phyloP scores from a whole-genome alignment of 768 basidiomycete genomes.

The Rhodotorula sphaerocarpa region DNA sequence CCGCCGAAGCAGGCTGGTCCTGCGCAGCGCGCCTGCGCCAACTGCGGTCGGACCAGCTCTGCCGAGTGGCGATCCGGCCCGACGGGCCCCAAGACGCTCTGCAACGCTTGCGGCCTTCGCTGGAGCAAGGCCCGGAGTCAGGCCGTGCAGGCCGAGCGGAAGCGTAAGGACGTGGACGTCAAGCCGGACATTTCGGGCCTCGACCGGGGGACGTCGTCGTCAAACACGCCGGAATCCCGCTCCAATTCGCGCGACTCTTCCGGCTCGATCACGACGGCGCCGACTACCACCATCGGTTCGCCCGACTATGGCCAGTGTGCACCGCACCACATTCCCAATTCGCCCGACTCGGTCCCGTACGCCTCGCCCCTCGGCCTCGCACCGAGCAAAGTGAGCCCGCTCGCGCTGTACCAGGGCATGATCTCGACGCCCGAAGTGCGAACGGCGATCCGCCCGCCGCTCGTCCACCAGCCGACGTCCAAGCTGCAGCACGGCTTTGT shows the following conservation, averaged over 20 bases:
- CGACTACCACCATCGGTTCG: conserved; percentile 5
- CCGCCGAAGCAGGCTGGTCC: neutral
- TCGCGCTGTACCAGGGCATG: neutral
- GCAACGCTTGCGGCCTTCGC: conserved; percentile 89
- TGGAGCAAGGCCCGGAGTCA: conserved; percentile 49
- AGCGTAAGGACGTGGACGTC: conserved; percentile 11
- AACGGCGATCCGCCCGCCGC: neutral
- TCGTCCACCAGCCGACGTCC: neutral
- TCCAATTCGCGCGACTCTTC: conserved; percentile 12
- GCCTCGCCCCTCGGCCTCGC: neutral
- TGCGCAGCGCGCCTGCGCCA: conserved; percentile 31
- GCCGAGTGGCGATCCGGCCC: conserved; percentile 99
- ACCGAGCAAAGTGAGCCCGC: neutral
- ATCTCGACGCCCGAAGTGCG: neutral
- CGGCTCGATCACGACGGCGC: conserved; percentile 1
- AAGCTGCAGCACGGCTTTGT: neutral
- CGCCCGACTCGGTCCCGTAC: neutral
- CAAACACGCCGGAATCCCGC: neutral
- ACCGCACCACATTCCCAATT: neutral
- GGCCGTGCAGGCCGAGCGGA: conserved; percentile 6
- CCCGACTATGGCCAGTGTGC: neutral
- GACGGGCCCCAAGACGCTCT: conserved; percentile 57
- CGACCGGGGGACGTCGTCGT: too few relatives aligned
- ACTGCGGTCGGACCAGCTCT: conserved; percentile 85
- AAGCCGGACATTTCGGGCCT: neutral